Evolutionary conservation across 495 filamentous ascomycete species (phyloP).

Genomic region (Parathielavia appendiculata): DNA sequence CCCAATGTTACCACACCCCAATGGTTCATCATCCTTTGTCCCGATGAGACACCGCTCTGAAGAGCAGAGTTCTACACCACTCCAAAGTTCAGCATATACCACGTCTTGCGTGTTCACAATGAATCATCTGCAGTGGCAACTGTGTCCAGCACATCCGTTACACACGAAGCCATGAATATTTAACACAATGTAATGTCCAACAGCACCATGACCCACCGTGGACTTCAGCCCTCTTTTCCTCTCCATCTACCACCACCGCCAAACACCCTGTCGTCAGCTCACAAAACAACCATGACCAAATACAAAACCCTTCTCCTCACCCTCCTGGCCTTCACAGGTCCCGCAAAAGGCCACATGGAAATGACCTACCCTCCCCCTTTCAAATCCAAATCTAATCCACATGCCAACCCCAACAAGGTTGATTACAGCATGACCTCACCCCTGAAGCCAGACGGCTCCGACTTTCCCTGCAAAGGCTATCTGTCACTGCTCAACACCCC

Average conservation of each 20-base stretch:
- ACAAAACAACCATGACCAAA: not conserved
- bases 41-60: not conserved
- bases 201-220: not conserved
- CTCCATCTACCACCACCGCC: not conserved
- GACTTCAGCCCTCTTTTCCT: no score
- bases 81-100: not conserved
- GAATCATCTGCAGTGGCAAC: not conserved
- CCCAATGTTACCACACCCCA: no score
- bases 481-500: conserved; percentile 43
- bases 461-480: conserved; percentile 62
- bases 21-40: not conserved
- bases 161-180: not conserved
- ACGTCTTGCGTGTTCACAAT: not conserved
- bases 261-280: not conserved
- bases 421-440: conserved; percentile 50
- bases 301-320: not conserved
- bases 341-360: conserved; percentile 47
- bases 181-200: not conserved
- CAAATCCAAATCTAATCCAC: conserved; percentile 40
- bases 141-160: not conserved
- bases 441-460: conserved; percentile 37
- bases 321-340: not conserved
- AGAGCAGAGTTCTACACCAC: not conserved
- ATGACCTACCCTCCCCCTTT: conserved; percentile 51
- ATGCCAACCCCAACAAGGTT: conserved; percentile 29